Percentiles rank a stretch among this genome's conserved stretches.
phyloP scores from a whole-genome alignment of 108 stramenopile genomes.

The Aurantiochytrium sp. region DNA sequence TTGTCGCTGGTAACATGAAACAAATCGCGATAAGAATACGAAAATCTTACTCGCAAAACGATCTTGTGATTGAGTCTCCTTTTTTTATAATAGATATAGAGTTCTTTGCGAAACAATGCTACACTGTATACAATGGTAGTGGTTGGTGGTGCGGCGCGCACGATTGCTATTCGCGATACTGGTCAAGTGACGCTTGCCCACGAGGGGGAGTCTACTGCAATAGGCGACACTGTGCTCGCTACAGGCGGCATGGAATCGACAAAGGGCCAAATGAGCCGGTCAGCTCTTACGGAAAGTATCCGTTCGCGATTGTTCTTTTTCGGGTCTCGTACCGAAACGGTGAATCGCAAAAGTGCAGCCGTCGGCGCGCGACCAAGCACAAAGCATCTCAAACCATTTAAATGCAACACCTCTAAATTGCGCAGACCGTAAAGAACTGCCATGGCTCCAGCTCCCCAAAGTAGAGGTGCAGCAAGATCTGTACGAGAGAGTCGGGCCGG shows the following conservation, averaged over 20 bases:
- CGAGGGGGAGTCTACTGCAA: background rate
- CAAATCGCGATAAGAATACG: too few relatives aligned
- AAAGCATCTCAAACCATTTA: background rate
- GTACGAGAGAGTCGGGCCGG: background rate
- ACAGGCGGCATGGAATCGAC: background rate
- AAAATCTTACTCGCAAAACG: too few relatives aligned
- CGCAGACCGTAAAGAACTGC: background rate
- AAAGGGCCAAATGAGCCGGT: background rate
- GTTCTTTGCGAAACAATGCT: too few relatives aligned
- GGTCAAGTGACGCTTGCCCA: background rate
- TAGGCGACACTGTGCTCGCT: background rate
- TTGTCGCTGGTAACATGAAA: too few relatives aligned
- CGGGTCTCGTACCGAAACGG: background rate
- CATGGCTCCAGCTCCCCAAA: background rate
- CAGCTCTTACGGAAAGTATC: background rate
- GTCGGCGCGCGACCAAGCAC: background rate
- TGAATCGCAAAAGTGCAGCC: background rate
- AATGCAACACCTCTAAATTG: background rate
- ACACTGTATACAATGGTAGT: too few relatives aligned
- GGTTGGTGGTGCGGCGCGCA: too few relatives aligned
- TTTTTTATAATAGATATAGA: too few relatives aligned
- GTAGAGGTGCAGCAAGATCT: background rate
- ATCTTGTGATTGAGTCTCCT: too few relatives aligned
- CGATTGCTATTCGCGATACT: background rate
- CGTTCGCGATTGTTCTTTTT: background rate